Conservation (phyloP, 306 rosid species). For the Fragaria nilgerrensis region DNA sequence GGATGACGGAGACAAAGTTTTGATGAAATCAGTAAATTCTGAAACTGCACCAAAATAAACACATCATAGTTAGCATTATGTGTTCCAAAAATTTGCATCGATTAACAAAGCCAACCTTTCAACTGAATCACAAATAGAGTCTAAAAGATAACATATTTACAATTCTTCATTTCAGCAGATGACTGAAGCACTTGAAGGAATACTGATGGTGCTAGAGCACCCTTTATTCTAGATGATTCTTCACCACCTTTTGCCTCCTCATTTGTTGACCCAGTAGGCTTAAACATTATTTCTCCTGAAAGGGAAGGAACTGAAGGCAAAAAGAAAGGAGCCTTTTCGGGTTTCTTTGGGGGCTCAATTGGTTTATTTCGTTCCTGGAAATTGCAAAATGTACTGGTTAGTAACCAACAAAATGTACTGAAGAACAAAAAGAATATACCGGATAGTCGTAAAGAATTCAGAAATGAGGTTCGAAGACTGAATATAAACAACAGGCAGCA, state of each 20-base stretch:
- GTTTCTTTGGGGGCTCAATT: slow-evolving; percentile 89
- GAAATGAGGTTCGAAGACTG: slow-evolving; percentile 12
- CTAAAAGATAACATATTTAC: slow-evolving; percentile 40
- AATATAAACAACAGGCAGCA: slow-evolving; percentile 21
- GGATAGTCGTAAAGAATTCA: neutral
- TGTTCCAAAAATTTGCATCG: neutral
- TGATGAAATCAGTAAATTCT: slow-evolving; percentile 73
- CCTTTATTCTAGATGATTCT: slow-evolving; percentile 32
- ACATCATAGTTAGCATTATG: slow-evolving; percentile 8
- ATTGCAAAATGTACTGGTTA: slow-evolving; percentile 16
- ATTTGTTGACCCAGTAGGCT: slow-evolving; percentile 46
- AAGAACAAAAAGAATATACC: neutral
- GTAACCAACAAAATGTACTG: slow-evolving; percentile 10
- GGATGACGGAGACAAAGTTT: slow-evolving; percentile 72
- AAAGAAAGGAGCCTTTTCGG: slow-evolving; percentile 95
- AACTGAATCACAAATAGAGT: slow-evolving; percentile 9
- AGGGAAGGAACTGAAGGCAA: slow-evolving; percentile 80
- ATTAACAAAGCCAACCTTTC: neutral
- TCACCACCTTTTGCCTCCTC: slow-evolving; percentile 37
- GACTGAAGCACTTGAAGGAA: slow-evolving; percentile 67
- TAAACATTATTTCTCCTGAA: slow-evolving; percentile 86
- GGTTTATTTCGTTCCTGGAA: slow-evolving; percentile 89
- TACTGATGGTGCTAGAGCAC: slow-evolving; percentile 40
- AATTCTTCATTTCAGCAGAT: slow-evolving; percentile 46
- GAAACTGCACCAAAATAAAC: slow-evolving; percentile 46